Base-by-base conservation (phyloP, 169 alveolate genomes). In the Eimeria brunetti region DNA sequence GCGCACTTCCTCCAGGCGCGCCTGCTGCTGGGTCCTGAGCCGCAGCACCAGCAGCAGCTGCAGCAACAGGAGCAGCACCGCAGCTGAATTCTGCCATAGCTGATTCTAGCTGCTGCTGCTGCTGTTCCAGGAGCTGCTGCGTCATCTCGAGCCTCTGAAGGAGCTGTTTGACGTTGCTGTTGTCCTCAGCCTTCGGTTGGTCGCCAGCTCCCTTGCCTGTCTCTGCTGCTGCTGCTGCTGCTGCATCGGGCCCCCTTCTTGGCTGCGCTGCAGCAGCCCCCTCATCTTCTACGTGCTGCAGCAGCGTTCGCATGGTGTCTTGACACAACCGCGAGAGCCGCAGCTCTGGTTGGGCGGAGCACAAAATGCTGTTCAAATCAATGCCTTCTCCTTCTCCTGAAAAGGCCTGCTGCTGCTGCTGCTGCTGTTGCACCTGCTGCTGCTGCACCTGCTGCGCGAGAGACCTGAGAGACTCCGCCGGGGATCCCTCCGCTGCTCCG, bases 241-340 rank as follows among this genome's bases (percentile, higher is more conserved):
- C 27, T 3, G 33, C 88, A 49, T 7, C 12, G 60, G 58, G 60
- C 58, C 58, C 38, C 56, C 58, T 58, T 58, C 16, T 24, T 16
- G 60, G 36, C 3, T 16, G 18, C 41, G 58, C 78, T 18, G 78
- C 36, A 8, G 85, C 30, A n/a, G 58, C 85, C 58, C 46, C 85
- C 27, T 36, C 85, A 33, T 38, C 85, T 18, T 22, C 85, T 44
- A 44, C 16, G 85, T 75, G 85, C 85, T 80, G 89, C 89, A 80
- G 89, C 71, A 44, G 44, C 5, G 89, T 75, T 33, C 85, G 8
- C 58, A 75, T 30, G 8, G 85, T 51, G 41, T 80, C 89, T 49
- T 49, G 89, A 60, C 89, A 80, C 2, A 80, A 38, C 41, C 53
- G 44, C 14, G 89, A 80, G 24, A 80, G 71, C 22, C 69, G 89